These are phyloP conservation scores for Colletotrichum trifolii DNA, from an alignment of 2,329 filamentous ascomycete species.

Conservation along the genomic window DNA sequence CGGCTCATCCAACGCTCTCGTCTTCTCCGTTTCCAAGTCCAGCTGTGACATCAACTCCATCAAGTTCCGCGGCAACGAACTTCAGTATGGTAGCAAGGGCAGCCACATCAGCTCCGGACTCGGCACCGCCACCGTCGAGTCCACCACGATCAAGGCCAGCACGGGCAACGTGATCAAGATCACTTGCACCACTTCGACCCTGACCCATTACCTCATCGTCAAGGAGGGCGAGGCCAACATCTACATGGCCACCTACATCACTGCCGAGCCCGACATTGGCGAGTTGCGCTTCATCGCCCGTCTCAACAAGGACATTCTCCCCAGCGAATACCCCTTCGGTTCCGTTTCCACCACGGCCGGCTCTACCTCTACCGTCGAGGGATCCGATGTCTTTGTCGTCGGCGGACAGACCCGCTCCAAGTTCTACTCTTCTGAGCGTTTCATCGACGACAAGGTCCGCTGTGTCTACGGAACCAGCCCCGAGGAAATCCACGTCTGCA, in stretches of 20 bases:
- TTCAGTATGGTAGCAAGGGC: slow-evolving; percentile 63
- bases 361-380: slow-evolving; percentile 65
- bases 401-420: slow-evolving; percentile 73
- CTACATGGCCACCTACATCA: slow-evolving; percentile 72
- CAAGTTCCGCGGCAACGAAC: slow-evolving; percentile 67
- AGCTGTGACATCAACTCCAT: slow-evolving; percentile 75
- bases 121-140: slow-evolving; percentile 67
- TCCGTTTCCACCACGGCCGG: slow-evolving; percentile 65
- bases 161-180: slow-evolving; percentile 66
- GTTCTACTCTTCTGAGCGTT: slow-evolving; percentile 76
- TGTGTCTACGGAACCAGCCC: slow-evolving; percentile 65
- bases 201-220: slow-evolving; percentile 74
- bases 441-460: slow-evolving; percentile 74
- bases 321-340: slow-evolving; percentile 64
- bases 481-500: slow-evolving; percentile 66
- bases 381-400: slow-evolving; percentile 68
- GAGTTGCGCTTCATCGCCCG: slow-evolving; percentile 75
- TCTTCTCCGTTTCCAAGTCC: slow-evolving; percentile 61
- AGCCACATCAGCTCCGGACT: slow-evolving; percentile 71
- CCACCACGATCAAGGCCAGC: slow-evolving; percentile 48
- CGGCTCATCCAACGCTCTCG: slow-evolving; percentile 59
- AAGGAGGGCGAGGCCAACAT: slow-evolving; percentile 69
- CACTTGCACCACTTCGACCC: slow-evolving; percentile 67
- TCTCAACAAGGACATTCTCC: slow-evolving; percentile 61
- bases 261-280: slow-evolving; percentile 63